Evolutionary conservation across 2,329 filamentous ascomycete species (phyloP), one percentile per base, ranked within the genome.

Genomic region (Botrytis fabae): DNA sequence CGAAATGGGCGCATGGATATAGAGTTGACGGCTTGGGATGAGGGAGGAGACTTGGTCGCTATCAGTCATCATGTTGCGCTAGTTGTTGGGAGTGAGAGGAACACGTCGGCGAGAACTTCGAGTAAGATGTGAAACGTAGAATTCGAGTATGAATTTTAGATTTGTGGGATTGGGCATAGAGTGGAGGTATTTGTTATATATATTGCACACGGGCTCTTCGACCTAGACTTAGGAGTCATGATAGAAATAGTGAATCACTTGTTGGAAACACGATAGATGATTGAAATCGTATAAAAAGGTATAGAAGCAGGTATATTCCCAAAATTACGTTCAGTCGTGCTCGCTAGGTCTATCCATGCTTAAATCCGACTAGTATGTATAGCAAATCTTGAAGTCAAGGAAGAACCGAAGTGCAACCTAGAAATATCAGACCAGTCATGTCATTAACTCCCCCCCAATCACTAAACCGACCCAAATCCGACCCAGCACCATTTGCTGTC

Each of bases 1-100:
- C 86, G 85, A 76, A 90, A 93, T 75, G 93, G 93, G 1, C 85
- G 91, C 73, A 90, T 93, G 80, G 93, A 97, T 83, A 79, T 94
- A 63, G 92, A 95, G 76, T 85, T 95, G 35, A 82, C 90, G 42
- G 83, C 95, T 3, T 81, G 90, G 80, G 91, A 95, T 82, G 86
- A 85, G 51, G 79, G 82, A 2, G 90, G 89, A 0, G 89, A 93
- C 63, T 78, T 94, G 57, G 86, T 94, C 42, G 91, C 90, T 2
- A 78, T 93, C 75, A 91, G 89, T 79, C 86, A 90, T 77, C 92
- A 94, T 81, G 87, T 93, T 74, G 87, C 86, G 32, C 83, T 94
- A 79, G 87, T 91, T 44, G 78, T 94, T 63, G 85, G 85, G 73
- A 85, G 87, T n/a, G 86, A 86, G 77, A 87, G 91, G 77, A 94